These are phyloP conservation scores for Candida golubevii DNA, from an alignment of 805 yeast species.

Conservation along the genomic window DNA sequence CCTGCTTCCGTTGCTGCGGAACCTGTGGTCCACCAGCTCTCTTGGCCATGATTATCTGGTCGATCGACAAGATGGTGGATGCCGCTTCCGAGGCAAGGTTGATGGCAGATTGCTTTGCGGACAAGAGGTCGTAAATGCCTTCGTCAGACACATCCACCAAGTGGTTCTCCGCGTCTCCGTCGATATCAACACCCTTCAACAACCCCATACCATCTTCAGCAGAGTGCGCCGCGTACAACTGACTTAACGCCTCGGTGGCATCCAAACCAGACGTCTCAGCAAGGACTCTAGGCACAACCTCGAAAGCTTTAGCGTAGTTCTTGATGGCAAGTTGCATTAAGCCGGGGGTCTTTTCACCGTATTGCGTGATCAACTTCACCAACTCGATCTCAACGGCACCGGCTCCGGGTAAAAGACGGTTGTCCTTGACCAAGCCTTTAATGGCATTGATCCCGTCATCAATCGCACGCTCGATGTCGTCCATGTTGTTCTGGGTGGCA, in stretches of 20 bases:
- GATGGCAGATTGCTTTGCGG: slow-evolving; percentile 82
- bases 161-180: slow-evolving; percentile 53
- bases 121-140: slow-evolving; percentile 73
- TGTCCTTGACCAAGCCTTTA: slow-evolving; percentile 82
- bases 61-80: slow-evolving; percentile 82
- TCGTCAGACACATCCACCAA: slow-evolving; percentile 64
- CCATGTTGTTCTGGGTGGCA: slow-evolving; percentile 90
- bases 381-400: slow-evolving; percentile 92
- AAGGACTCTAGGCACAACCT: slow-evolving; percentile 84
- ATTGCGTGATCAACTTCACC: slow-evolving; percentile 69
- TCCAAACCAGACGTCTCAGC: slow-evolving; percentile 95
- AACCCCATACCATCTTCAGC: slow-evolving; percentile 33
- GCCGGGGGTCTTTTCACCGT: slow-evolving; percentile 94
- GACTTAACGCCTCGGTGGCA: slow-evolving; percentile 82
- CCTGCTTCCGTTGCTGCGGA: slow-evolving; percentile 81
- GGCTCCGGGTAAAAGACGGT: slow-evolving; percentile 85
- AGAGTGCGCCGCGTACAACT: slow-evolving; percentile 84
- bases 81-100: slow-evolving; percentile 95
- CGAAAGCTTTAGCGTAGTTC: slow-evolving; percentile 90
- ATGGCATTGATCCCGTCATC: slow-evolving; percentile 94
- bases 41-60: slow-evolving; percentile 98
- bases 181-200: slow-evolving; percentile 81
- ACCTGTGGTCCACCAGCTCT: slow-evolving; percentile 96
- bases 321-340: slow-evolving; percentile 89
- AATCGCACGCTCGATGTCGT: slow-evolving; percentile 94